A percentile compares a stretch with the other conserved stretches of the same genome.
Conservation (phyloP, 2,329 filamentous ascomycete species). For the Penicillium janthinellum region DNA sequence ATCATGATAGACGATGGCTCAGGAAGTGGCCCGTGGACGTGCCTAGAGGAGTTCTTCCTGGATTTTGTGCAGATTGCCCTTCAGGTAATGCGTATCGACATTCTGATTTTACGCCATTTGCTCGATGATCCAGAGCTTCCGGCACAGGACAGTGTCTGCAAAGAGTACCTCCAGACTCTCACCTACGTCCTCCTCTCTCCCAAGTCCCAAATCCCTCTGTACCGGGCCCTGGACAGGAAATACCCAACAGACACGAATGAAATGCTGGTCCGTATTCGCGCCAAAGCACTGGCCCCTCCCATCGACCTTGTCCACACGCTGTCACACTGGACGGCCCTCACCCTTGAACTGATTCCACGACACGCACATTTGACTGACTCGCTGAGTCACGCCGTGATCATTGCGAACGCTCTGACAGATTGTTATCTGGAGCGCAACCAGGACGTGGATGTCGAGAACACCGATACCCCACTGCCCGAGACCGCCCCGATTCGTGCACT, state of each 20-base stretch:
- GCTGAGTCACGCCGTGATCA: conserved; percentile 27
- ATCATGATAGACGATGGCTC: conserved; percentile 34
- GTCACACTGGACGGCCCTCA: conserved; percentile 32
- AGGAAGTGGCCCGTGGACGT: conserved; percentile 29
- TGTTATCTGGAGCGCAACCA: conserved; percentile 31
- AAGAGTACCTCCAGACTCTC: conserved; percentile 38
- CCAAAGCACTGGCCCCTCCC: conserved; percentile 30
- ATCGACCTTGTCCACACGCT: conserved; percentile 31
- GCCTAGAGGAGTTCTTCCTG: conserved; percentile 46
- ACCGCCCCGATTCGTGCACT: conserved; percentile 23
- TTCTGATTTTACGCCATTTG: conserved; percentile 32
- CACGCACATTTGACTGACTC: conserved; percentile 30
- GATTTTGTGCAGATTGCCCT: conserved; percentile 44
- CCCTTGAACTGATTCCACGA: conserved; percentile 33
- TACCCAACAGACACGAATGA: conserved; percentile 29
- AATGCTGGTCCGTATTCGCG: conserved; percentile 26
- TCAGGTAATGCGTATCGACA: conserved; percentile 47
- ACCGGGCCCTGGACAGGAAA: conserved; percentile 34
- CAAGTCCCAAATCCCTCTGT: conserved; percentile 40
- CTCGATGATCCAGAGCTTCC: conserved; percentile 32
- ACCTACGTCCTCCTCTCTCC: conserved; percentile 37
- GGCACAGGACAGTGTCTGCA: conserved; percentile 34
- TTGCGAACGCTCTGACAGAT: conserved; percentile 34
- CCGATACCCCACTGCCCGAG: conserved; percentile 21
- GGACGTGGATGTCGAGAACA: conserved; percentile 23